These are phyloP conservation scores for Sclerotinia subarctica DNA, from an alignment of 2,329 filamentous ascomycete species.

Conservation along the genomic window DNA sequence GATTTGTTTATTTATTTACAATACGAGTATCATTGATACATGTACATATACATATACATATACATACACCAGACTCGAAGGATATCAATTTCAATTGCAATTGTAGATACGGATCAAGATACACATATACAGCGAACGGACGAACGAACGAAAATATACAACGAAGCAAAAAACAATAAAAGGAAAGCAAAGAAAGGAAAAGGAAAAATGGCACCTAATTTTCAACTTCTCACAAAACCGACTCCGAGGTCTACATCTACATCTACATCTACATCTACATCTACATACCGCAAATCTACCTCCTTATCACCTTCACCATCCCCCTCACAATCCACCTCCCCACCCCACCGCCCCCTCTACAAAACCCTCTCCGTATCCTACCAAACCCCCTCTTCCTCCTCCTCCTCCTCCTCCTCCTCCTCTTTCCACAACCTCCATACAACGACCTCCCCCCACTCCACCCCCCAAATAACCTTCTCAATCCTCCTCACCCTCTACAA, in stretches of 20 bases:
- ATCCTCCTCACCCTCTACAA: constrained; percentile 27
- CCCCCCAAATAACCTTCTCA: constrained; percentile 24
- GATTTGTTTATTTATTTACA: no score
- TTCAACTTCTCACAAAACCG: constrained; percentile 24
- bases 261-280: not conserved
- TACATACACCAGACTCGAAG: no score
- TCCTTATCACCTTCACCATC: constrained; percentile 20
- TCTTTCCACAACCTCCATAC: constrained; percentile 15
- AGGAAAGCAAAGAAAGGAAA: not conserved
- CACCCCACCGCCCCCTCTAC: constrained; percentile 26
- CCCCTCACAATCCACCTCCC: constrained; percentile 24
- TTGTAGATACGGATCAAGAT: no score
- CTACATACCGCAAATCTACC: no score
- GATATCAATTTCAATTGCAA: no score
- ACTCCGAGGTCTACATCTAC: constrained; percentile 12
- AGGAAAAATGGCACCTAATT: not conserved
- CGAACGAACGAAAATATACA: not conserved
- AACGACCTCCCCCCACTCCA: not conserved
- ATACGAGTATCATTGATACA: no score
- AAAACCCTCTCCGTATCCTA: constrained; percentile 26
- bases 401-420: constrained; percentile 27
- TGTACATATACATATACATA: no score
- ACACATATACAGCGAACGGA: no score
- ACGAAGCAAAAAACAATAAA: not conserved
- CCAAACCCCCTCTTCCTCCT: not conserved